These are phyloP conservation scores for Stephanodiscus triporus DNA, from an alignment of 108 stramenopile genomes.

Conservation along the genomic window DNA sequence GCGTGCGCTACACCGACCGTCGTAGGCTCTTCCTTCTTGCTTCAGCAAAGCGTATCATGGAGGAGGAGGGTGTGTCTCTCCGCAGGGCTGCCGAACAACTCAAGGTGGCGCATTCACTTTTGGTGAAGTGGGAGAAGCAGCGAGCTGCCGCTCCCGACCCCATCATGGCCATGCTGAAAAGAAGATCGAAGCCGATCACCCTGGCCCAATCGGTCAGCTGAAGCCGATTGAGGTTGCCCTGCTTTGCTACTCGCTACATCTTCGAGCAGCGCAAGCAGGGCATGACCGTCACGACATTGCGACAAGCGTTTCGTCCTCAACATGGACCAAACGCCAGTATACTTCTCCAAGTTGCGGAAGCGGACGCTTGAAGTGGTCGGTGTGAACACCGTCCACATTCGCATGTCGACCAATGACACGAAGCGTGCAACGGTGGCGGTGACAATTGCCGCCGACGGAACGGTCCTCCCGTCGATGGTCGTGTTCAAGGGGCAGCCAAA, in stretches of 20 bases:
- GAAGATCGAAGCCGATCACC: background rate
- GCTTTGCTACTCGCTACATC: background rate
- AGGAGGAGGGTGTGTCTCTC: background rate
- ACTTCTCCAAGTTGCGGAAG: background rate
- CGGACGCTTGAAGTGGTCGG: background rate
- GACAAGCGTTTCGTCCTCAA: background rate
- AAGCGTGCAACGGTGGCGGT: constrained; percentile 17
- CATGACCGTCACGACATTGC: background rate
- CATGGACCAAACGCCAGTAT: background rate
- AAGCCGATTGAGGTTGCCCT: background rate
- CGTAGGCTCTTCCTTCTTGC: background rate
- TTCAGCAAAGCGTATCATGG: background rate
- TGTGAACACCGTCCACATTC: background rate
- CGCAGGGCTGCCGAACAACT: background rate
- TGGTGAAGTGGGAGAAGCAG: background rate
- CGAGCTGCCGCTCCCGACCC: too few species aligned
- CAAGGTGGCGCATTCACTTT: background rate
- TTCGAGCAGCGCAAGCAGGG: background rate
- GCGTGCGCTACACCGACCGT: background rate
- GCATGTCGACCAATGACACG: constrained; percentile 1
- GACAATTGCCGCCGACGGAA: constrained; percentile 1
- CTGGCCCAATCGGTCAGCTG: background rate
- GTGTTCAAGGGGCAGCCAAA: constrained; percentile 12
- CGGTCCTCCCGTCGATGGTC: constrained; percentile 1
- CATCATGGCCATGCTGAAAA: background rate